Base-by-base conservation (phyloP, 2,329 filamentous ascomycete genomes). In the Colletotrichum viniferum region DNA sequence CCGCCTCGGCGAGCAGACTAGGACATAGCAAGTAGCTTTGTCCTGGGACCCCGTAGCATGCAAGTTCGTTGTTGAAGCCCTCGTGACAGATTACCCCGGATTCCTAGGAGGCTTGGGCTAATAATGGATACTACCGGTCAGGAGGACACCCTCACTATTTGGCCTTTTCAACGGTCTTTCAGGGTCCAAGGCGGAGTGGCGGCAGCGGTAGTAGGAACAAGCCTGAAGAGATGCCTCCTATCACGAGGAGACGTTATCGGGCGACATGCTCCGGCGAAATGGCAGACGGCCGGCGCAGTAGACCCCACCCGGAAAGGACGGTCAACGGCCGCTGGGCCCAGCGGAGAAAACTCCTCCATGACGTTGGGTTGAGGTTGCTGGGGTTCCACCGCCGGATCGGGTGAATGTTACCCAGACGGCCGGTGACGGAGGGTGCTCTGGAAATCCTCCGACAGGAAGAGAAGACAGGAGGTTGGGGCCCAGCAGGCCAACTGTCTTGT, bases 381-480 rank as follows among this genome's bases (percentile, higher is more conserved):
- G 28, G 61, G 68, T 71, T 65, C 69, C 73, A 75, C 73, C 72
- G 72, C 68, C 55, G 32, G 60, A 65, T 74, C 62, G 73, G 73
- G 62, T 43, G 30, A 67, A 58, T 26, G 73, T 72, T 43, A 58
- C 69, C 43, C 55, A 67, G 69, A 56, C 55, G 32, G 69, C 69
- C 69, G 73, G 69, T 72, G 62, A 58, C 69, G 73, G 65, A 68
- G 62, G 58, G 71, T 52, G 60, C 52, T 43, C 26, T 32, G 68
- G 28, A 38, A 26, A 52, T 38, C 32, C 24, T 43, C 68, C 36
- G 55, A 74, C 68, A 56, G 61, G 26, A 61, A 52, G 38, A 56
- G 36, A 28, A 21, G 32, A 32, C 28, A 48, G 43, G 32, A 71
- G 67, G 28, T 13, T 48, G 5, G 28, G 55, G 21, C 21, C 48